Base-by-base conservation (phyloP, 192 early-diverging fungal species). In the Mortierella alpina region DNA sequence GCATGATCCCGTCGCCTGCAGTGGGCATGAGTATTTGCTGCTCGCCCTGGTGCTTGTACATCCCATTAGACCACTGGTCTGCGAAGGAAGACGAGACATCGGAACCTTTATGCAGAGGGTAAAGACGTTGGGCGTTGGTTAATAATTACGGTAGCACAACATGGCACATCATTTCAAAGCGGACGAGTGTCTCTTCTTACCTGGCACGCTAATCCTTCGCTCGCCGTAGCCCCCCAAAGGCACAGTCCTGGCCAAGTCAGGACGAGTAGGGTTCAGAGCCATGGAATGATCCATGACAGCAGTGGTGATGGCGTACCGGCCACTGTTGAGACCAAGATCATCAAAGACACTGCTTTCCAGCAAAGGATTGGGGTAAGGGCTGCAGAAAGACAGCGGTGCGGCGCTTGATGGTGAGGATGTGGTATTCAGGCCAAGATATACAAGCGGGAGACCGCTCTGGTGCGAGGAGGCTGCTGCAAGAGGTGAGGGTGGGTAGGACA, bases 401-500 rank as follows among this genome's bases (percentile, higher is more conserved):
- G 18, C 40, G 18, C 44, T n/a, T 44, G 51, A 13, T 41, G 50
- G 20, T 7, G 41, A 46, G 45, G 59, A 46, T 39, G 42, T 31
- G 22, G 59, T 47, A 10, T 59, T 46, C n/a, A 71, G 41, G 18
- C 20, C 51, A n/a, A 73, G 71, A 44, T 65, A 66, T 2, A 63
- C 63, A 18, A 64, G 57, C 1, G 62, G 56, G 6, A 65, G 6
- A 46, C 20, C 42, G 56, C 54, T 52, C 10, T 55, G 60, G 44
- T 63, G 54, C 13, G 15, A 15, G 4, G 61, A 23, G 11, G 59
- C 59, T 4, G 51, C 41, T 49, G 54, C 59, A 12, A 20, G 47
- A n/a, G 71, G 72, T 12, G 72, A 74, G 2, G 72, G 65, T 31
- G 72, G 65, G 49, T 54, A 67, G 20, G 72, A 67, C 7, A 58